Conservation (phyloP, 2,329 filamentous ascomycete species). For the Helotiales sp. region DNA sequence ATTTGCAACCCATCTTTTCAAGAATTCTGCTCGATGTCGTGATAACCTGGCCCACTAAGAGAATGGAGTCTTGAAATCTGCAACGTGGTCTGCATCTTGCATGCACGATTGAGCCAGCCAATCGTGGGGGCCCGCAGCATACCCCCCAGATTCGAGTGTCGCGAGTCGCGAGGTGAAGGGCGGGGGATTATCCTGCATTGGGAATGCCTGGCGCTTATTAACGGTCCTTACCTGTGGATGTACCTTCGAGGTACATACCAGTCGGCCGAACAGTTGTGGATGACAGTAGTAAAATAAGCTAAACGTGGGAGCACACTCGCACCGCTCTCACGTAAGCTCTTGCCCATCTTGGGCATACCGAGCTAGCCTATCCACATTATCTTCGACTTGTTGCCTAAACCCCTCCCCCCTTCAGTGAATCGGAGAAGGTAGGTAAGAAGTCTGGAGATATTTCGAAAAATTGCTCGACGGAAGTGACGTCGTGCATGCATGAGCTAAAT, state of each 20-base stretch:
- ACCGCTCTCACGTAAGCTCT: too few species aligned
- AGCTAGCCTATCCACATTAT: not conserved
- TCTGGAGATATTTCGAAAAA: not conserved
- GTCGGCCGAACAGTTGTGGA: too few species aligned
- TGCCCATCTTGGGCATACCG: too few species aligned
- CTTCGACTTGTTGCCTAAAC: not conserved
- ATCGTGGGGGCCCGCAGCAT: not conserved
- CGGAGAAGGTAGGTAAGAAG: not conserved
- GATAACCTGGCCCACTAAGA: too few species aligned
- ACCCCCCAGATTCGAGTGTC: not conserved
- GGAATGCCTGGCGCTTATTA: not conserved
- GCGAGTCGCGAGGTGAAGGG: not conserved
- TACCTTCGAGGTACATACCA: not conserved
- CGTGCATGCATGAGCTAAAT: not conserved
- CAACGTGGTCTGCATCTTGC: not conserved
- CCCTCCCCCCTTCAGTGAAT: not conserved
- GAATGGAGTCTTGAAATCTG: too few species aligned
- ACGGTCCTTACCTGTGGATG: not conserved
- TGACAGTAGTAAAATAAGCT: too few species aligned
- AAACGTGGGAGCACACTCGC: too few species aligned
- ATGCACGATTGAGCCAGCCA: not conserved
- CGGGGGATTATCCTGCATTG: not conserved
- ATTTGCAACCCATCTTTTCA: not conserved
- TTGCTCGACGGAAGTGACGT: not conserved
- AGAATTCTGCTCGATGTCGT: not conserved